These are phyloP conservation scores for Alternaria angustiovoidea DNA, from an alignment of 2,329 filamentous ascomycete genomes.

Conservation along the genomic window DNA sequence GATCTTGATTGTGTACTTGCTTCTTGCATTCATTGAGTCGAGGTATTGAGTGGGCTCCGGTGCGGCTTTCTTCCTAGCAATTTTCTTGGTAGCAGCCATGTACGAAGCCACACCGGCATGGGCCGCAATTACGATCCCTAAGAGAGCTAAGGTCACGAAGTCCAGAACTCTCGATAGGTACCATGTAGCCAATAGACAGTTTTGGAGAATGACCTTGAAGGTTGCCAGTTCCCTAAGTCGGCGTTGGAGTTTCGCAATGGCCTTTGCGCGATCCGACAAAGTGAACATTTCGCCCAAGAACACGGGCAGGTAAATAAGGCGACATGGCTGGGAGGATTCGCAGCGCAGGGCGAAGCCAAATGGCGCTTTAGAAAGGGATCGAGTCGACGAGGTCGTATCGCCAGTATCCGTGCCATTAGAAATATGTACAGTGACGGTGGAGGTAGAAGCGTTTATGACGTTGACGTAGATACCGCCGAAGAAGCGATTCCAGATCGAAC, in stretches of 20 bases:
- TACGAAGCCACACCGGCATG: neutral
- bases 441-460: neutral
- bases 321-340: constrained; percentile 11
- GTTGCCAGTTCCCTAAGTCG: neutral
- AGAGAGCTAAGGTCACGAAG: neutral
- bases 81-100: neutral
- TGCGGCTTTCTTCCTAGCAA: neutral
- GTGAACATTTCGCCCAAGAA: neutral
- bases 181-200: neutral
- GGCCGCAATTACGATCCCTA: too few relatives aligned
- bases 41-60: too few relatives aligned
- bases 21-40: neutral
- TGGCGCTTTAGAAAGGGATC: constrained; percentile 8
- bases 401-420: neutral
- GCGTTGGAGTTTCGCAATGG: neutral
- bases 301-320: constrained; percentile 8
- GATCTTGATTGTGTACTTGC: neutral
- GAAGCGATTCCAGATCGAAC: neutral
- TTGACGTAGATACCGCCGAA: neutral
- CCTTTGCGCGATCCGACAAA: neutral
- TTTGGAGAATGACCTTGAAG: neutral
- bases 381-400: neutral
- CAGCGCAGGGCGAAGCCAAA: constrained; percentile 23
- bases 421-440: neutral
- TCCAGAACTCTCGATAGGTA: neutral